Evolutionary conservation across 176 grass and related monocot genomes (phyloP).

Genomic region (Eragrostis curvula): DNA sequence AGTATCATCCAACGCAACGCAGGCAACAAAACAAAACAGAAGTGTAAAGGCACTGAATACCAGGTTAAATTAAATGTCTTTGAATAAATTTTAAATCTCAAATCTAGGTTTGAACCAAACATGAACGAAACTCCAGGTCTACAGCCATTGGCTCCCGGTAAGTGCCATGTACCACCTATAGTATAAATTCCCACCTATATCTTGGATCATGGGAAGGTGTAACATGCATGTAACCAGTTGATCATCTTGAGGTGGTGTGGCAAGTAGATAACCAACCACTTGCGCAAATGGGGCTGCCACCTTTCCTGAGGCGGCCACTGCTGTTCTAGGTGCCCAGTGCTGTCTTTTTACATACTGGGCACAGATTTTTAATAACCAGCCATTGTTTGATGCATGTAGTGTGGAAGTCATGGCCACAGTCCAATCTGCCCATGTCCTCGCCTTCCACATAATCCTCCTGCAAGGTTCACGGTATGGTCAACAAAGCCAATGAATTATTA

Average conservation of each 20-base stretch:
- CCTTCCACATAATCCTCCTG: constrained; percentile 79
- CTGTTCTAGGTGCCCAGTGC: constrained; percentile 50
- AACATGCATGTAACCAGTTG: constrained; percentile 34
- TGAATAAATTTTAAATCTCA: constrained; percentile 47
- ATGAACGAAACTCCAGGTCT: constrained; percentile 44
- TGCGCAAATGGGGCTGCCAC: not conserved
- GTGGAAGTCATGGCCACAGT: constrained; percentile 85
- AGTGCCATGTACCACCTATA: constrained; percentile 52
- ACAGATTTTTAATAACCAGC: constrained; percentile 78
- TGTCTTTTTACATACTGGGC: constrained; percentile 85
- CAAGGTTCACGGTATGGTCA: not conserved
- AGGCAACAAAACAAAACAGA: no score
- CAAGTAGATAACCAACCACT: constrained; percentile 16
- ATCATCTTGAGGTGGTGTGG: constrained; percentile 9
- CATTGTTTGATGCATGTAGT: constrained; percentile 75
- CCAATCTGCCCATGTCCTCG: constrained; percentile 72
- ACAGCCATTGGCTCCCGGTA: constrained; percentile 41
- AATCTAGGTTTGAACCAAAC: constrained; percentile 47
- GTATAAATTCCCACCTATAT: constrained; percentile 48
- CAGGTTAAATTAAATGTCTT: constrained; percentile 43
- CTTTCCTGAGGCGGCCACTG: not conserved
- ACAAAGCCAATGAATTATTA: not conserved
- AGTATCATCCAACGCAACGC: no score
- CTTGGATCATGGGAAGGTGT: constrained; percentile 34
- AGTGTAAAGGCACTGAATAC: no score